Conservation (phyloP, 352 stramenopile genomes). For the Phytophthora quininea region DNA sequence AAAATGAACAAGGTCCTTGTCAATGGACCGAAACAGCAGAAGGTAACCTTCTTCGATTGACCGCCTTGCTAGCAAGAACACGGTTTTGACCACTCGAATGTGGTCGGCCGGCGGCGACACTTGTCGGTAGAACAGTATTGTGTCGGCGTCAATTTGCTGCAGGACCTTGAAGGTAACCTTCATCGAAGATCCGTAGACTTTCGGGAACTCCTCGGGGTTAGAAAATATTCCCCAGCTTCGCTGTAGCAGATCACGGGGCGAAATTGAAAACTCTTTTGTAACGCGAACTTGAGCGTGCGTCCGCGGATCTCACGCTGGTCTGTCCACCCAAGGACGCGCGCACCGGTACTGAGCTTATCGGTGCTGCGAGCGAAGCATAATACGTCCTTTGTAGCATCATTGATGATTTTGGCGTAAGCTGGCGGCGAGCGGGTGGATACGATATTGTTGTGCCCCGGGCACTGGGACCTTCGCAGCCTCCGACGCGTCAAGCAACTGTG, state of each 20-base stretch:
- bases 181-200: constrained; percentile 55
- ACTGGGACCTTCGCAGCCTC: constrained; percentile 37
- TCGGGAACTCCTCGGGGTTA: constrained; percentile 43
- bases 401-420: constrained; percentile 55
- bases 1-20: constrained; percentile 59
- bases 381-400: constrained; percentile 53
- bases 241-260: constrained; percentile 47
- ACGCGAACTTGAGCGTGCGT: constrained; percentile 58
- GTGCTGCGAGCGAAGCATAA: constrained; percentile 49
- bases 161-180: constrained; percentile 53
- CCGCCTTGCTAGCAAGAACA: constrained; percentile 66
- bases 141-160: constrained; percentile 59
- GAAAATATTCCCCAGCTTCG: constrained; percentile 72
- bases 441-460: constrained; percentile 27
- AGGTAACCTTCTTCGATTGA: constrained; percentile 63
- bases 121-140: constrained; percentile 61
- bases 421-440: constrained; percentile 34
- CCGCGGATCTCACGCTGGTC: constrained; percentile 59
- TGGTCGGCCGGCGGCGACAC: constrained; percentile 42
- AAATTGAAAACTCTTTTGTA: constrained; percentile 57
- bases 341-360: constrained; percentile 53
- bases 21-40: constrained; percentile 65
- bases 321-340: constrained; percentile 66
- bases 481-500: constrained; percentile 56
- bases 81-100: constrained; percentile 49